Conservation (phyloP, 2,329 filamentous ascomycete species). For the Talaromyces atroroseus region DNA sequence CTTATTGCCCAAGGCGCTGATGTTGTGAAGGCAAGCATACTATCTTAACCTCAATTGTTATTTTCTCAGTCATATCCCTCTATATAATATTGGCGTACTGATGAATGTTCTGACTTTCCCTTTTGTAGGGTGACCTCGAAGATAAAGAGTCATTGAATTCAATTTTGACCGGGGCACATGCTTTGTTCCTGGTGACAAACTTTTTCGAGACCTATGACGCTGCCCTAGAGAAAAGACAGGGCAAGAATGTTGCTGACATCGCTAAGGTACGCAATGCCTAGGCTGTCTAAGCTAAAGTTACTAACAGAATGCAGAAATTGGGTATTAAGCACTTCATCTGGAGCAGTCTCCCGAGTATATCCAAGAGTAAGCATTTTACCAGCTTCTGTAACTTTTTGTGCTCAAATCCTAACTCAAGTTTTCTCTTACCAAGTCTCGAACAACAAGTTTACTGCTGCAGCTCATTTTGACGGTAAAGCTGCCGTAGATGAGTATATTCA, state of each 20-base stretch:
- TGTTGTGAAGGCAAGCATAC: slow-evolving; percentile 34
- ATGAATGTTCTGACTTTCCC: background rate
- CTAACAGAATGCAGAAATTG: background rate
- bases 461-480: slow-evolving; percentile 56
- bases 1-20: slow-evolving; percentile 46
- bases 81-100: background rate
- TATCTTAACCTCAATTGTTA: slow-evolving; percentile 4
- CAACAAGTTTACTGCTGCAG: slow-evolving; percentile 29
- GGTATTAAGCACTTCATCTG: slow-evolving; percentile 26
- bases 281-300: slow-evolving; percentile 11
- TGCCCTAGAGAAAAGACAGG: slow-evolving; percentile 21
- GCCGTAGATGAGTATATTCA: slow-evolving; percentile 51
- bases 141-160: slow-evolving; percentile 41
- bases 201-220: slow-evolving; percentile 24
- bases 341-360: slow-evolving; percentile 20
- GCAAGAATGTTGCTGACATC: slow-evolving; percentile 25
- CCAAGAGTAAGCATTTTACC: slow-evolving; percentile 18
- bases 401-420: background rate
- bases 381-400: background rate
- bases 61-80: background rate
- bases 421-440: slow-evolving; percentile 18
- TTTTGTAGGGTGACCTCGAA: slow-evolving; percentile 47
- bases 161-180: slow-evolving; percentile 43
- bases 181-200: slow-evolving; percentile 48
- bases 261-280: slow-evolving; percentile 20